phyloP scores from a whole-genome alignment of 192 early-diverging fungal species.

The Coemansia javaensis region DNA sequence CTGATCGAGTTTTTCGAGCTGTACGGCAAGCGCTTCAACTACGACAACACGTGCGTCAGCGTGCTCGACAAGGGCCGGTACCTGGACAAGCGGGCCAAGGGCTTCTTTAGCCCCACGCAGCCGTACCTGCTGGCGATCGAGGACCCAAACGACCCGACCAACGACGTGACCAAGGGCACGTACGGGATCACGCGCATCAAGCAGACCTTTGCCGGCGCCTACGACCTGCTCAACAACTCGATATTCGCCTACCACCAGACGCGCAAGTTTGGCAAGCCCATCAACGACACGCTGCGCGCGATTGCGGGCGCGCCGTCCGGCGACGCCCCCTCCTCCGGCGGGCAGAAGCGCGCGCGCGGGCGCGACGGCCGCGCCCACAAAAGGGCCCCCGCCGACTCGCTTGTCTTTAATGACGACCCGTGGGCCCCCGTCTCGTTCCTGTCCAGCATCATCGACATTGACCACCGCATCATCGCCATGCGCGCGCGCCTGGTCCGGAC shows the following conservation, averaged over 20 bases:
- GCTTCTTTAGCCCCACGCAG: slow-evolving; percentile 17
- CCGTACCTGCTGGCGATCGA: slow-evolving; percentile 51
- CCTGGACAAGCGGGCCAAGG: slow-evolving; percentile 32
- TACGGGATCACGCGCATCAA: slow-evolving; percentile 45
- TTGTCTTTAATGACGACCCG: slow-evolving; percentile 24
- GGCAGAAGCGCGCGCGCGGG: slow-evolving; percentile 19
- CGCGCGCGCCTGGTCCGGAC: slow-evolving; percentile 13
- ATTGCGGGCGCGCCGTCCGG: background rate
- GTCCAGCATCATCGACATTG: slow-evolving; percentile 36
- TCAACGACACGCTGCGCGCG: slow-evolving; percentile 25
- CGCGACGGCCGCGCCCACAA: slow-evolving; percentile 11
- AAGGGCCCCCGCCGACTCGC: background rate
- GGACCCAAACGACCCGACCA: slow-evolving; percentile 54
- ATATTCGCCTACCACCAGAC: slow-evolving; percentile 51
- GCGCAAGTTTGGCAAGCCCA: slow-evolving; percentile 39
- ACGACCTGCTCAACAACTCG: slow-evolving; percentile 44
- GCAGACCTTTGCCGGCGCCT: slow-evolving; percentile 46
- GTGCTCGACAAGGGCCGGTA: slow-evolving; percentile 56
- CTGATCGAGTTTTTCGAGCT: slow-evolving; percentile 90
- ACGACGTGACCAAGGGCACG: slow-evolving; percentile 54
- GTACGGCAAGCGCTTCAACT: slow-evolving; percentile 79
- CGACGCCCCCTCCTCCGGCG: background rate
- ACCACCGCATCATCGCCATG: slow-evolving; percentile 5
- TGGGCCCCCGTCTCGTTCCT: slow-evolving; percentile 45
- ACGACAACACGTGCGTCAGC: slow-evolving; percentile 59